Conservation (phyloP, 257 asterid genomes). For the Solanum neorickii region DNA sequence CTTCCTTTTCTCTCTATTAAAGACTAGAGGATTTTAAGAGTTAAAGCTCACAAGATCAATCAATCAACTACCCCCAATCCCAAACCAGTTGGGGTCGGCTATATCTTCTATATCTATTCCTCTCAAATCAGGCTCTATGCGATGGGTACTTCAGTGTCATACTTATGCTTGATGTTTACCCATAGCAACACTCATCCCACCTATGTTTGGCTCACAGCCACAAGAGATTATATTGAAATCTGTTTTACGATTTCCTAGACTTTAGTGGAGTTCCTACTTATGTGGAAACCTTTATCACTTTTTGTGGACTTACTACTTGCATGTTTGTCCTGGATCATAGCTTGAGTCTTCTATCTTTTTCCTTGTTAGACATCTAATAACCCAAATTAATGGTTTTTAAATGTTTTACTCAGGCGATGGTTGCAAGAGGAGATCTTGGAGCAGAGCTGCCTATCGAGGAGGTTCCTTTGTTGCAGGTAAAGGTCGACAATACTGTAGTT, state of each 20-base stretch:
- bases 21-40: background rate
- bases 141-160: background rate
- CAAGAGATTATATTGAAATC: background rate
- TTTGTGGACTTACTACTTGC: background rate
- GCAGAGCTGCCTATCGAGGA: conserved; percentile 95
- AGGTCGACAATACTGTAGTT: background rate
- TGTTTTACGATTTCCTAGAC: background rate
- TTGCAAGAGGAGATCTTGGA: conserved; percentile 99
- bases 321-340: background rate
- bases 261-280: background rate
- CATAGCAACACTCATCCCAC: background rate
- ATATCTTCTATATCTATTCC: background rate
- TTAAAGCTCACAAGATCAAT: background rate
- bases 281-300: background rate
- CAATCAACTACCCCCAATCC: background rate
- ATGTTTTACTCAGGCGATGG: conserved; percentile 67
- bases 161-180: background rate
- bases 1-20: background rate
- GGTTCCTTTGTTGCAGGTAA: conserved; percentile 94
- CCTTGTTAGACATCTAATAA: background rate
- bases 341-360: background rate
- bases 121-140: background rate
- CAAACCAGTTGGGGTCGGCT: background rate
- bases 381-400: background rate
- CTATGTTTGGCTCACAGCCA: background rate